Evolutionary conservation across 257 asterid genomes (phyloP).

Genomic region (Anisodus tanguticus): DNA sequence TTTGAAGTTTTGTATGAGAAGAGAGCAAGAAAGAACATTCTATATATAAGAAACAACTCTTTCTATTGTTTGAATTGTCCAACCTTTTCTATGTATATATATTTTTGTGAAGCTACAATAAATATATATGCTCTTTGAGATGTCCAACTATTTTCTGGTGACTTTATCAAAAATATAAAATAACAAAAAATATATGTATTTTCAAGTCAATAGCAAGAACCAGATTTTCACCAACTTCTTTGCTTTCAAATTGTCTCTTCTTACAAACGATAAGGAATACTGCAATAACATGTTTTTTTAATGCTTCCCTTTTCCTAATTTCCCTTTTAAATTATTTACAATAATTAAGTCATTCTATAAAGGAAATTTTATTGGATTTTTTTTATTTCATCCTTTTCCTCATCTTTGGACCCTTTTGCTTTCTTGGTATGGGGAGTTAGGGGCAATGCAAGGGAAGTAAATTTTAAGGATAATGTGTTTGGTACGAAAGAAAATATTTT

Average conservation of each 20-base stretch:
- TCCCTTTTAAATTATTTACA: not conserved
- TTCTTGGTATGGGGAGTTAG: not conserved
- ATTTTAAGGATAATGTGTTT: not conserved
- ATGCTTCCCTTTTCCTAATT: not conserved
- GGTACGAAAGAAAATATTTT: too few species aligned
- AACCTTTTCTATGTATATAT: not conserved
- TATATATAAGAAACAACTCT: not conserved
- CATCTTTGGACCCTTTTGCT: not conserved
- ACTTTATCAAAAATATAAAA: not conserved
- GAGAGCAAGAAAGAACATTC: not conserved
- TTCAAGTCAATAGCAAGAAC: conserved; percentile 20
- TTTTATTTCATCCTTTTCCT: not conserved
- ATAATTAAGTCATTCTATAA: not conserved
- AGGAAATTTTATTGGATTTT: not conserved
- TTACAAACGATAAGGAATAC: conserved; percentile 6
- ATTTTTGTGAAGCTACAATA: conserved; percentile 13
- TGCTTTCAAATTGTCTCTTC: conserved; percentile 26
- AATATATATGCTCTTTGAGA: not conserved
- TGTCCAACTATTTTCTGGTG: conserved; percentile 18
- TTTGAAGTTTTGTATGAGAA: not conserved
- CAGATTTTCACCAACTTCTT: conserved; percentile 30
- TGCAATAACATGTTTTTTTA: not conserved
- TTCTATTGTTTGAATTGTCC: not conserved
- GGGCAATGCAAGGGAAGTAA: not conserved
- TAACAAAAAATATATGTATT: not conserved